Conservation (phyloP, 2,329 filamentous ascomycete species). For the Zalaria obscura region DNA sequence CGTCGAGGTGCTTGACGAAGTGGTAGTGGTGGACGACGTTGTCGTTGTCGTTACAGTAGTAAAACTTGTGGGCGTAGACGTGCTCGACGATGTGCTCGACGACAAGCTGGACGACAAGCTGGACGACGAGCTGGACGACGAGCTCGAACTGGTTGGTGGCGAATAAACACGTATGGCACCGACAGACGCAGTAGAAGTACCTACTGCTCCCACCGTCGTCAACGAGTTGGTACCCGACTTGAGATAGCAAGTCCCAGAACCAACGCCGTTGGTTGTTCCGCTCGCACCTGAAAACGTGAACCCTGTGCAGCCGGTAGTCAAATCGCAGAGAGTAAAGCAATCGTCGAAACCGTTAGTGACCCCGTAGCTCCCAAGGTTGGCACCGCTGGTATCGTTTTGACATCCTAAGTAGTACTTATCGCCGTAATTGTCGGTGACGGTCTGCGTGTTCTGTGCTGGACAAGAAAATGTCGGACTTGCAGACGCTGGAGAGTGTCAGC, state of each 20-base stretch:
- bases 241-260: slow-evolving; percentile 5
- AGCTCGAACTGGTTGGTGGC: not conserved
- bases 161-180: not conserved
- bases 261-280: not conserved
- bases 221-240: not conserved
- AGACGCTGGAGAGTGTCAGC: not conserved
- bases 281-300: slow-evolving; percentile 4
- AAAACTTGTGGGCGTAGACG: not conserved
- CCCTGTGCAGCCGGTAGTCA: slow-evolving; percentile 1
- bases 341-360: slow-evolving; percentile 3
- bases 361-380: not conserved
- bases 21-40: not conserved
- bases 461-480: slow-evolving; percentile 1
- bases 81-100: not conserved
- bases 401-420: slow-evolving; percentile 4
- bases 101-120: not conserved
- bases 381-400: slow-evolving; percentile 1
- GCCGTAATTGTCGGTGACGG: slow-evolving; percentile 3
- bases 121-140: not conserved
- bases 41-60: not conserved
- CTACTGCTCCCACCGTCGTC: not conserved
- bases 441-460: slow-evolving; percentile 4
- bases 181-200: not conserved
- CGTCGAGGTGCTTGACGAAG: slow-evolving; percentile 1
- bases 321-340: slow-evolving; percentile 5